phyloP scores from a whole-genome alignment of 1,284 basidiomycete genomes.

The Mycena sp. region DNA sequence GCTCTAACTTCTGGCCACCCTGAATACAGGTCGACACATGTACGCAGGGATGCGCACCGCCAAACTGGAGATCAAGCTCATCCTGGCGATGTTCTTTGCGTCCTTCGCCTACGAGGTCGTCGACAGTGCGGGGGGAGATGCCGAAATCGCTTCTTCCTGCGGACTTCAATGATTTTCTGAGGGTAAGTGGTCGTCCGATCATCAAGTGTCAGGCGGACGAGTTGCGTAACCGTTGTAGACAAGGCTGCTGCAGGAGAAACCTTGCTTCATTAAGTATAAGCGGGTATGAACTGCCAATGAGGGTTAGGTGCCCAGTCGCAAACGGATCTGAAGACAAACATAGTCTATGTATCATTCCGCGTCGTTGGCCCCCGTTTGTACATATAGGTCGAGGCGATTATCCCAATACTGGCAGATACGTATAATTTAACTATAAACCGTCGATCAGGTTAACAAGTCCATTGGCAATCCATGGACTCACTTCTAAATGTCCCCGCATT shows the following conservation, averaged over 20 bases:
- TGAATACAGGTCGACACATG: slow-evolving; percentile 7
- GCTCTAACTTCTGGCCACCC: too few species aligned
- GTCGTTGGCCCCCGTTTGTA: too few species aligned
- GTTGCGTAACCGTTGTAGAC: background rate
- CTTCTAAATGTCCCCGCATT: too few species aligned
- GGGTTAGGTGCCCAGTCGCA: too few species aligned
- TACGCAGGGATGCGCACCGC: slow-evolving; percentile 13
- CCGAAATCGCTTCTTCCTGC: background rate
- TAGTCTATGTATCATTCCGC: too few species aligned
- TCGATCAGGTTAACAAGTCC: too few species aligned
- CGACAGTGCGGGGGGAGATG: background rate
- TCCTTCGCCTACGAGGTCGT: slow-evolving; percentile 12
- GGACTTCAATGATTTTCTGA: slow-evolving; percentile 4
- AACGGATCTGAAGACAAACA: too few species aligned
- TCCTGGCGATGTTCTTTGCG: slow-evolving; percentile 15
- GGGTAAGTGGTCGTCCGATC: background rate
- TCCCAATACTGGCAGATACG: too few species aligned
- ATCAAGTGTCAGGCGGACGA: background rate
- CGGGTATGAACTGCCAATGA: too few species aligned
- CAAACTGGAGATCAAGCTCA: slow-evolving; percentile 20
- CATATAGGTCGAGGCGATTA: too few species aligned
- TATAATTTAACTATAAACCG: too few species aligned
- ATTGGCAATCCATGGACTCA: too few species aligned
- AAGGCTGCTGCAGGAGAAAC: background rate
- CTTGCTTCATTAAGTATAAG: slow-evolving; percentile 1